Percentiles rank a stretch among this genome's conserved stretches.
These are phyloP conservation scores for Phallus indusiatus DNA, from an alignment of 768 basidiomycete species.

Conservation along the genomic window DNA sequence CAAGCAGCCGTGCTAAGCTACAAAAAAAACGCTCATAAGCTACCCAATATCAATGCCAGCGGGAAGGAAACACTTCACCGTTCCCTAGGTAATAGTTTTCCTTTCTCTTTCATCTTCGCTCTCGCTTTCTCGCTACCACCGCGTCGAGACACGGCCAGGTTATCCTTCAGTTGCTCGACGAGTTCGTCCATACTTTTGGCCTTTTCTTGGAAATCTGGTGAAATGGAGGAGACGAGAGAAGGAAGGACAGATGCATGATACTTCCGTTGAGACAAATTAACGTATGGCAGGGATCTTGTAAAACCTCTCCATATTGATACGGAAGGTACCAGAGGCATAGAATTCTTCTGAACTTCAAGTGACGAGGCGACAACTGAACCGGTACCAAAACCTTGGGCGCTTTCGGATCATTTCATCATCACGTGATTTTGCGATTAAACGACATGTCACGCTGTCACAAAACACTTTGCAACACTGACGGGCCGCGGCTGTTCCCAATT, in stretches of 20 bases:
- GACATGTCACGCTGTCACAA: too few species aligned
- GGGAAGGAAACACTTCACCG: conserved; percentile 36
- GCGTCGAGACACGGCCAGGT: conserved; percentile 45
- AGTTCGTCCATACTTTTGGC: conserved; percentile 60
- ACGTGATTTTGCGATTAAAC: neutral
- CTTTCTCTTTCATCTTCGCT: conserved; percentile 63
- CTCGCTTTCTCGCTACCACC: conserved; percentile 73
- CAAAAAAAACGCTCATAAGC: neutral
- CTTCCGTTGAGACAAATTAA: conserved; percentile 14
- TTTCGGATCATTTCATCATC: neutral
- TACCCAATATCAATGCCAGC: conserved; percentile 1
- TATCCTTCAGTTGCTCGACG: conserved; percentile 53
- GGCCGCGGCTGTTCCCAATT: too few species aligned
- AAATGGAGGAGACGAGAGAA: conserved; percentile 55
- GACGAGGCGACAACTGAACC: too few species aligned
- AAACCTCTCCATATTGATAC: too few species aligned
- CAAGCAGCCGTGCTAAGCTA: conserved; percentile 67
- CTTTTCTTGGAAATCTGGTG: conserved; percentile 63
- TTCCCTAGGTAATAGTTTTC: conserved; percentile 79
- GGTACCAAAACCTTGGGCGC: neutral
- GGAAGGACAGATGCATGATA: conserved; percentile 73
- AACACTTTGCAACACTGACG: too few species aligned
- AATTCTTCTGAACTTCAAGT: too few species aligned
- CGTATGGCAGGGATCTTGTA: too few species aligned
- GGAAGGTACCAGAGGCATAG: too few species aligned